phyloP scores from a whole-genome alignment of 2,329 filamentous ascomycete species.

The Chrysoporthe austroafricana region DNA sequence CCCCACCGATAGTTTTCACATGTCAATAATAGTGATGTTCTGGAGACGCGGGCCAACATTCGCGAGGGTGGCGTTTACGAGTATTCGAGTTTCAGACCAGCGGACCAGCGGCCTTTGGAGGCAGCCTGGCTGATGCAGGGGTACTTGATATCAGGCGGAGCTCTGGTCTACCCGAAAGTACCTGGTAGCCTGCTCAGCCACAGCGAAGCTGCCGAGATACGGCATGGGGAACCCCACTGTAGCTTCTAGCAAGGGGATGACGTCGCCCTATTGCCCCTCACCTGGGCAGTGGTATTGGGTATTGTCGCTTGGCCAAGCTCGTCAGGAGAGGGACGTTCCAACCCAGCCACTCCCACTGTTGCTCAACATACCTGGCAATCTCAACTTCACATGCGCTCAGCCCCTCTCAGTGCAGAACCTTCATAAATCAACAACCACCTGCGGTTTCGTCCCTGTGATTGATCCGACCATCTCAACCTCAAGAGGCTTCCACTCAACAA shows the following conservation, averaged over 20 bases:
- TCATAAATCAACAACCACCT: conserved; percentile 5
- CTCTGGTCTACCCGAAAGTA: background rate
- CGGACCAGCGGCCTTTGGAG: background rate
- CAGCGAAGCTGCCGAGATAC: background rate
- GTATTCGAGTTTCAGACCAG: background rate
- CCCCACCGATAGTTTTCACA: background rate
- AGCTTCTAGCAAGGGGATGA: conserved; percentile 26
- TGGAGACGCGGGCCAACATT: background rate
- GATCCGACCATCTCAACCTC: background rate
- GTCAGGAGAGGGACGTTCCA: conserved; percentile 3
- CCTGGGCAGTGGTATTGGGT: background rate
- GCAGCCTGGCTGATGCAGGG: conserved; percentile 1
- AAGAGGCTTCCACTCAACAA: background rate
- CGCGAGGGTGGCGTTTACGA: background rate
- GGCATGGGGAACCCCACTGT: conserved; percentile 17
- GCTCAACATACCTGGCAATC: conserved; percentile 3
- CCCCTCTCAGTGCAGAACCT: background rate
- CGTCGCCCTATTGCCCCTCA: conserved; percentile 28
- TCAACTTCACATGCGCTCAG: conserved; percentile 3
- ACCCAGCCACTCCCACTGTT: background rate
- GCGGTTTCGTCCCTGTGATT: background rate
- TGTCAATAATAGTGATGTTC: background rate
- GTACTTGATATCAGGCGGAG: background rate
- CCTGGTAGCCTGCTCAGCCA: background rate
- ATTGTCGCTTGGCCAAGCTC: conserved; percentile 1